phyloP scores from a whole-genome alignment of 75 land plant genomes.

The Picea sitchensis region DNA sequence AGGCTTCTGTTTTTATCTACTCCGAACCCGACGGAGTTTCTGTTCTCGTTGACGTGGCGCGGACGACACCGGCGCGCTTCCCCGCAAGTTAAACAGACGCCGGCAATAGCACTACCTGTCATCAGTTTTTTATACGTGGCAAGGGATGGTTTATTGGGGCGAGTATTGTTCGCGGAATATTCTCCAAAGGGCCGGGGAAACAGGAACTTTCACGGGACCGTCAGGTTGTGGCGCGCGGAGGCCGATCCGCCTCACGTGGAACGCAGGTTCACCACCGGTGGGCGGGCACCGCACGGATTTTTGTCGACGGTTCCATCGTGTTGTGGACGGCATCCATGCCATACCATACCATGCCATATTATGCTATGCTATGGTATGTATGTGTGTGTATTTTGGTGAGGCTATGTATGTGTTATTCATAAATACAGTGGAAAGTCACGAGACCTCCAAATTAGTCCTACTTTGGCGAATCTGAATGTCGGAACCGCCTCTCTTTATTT shows the following conservation, averaged over 20 bases:
- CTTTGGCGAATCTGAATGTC: constrained; percentile 14
- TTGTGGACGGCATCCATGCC: neutral
- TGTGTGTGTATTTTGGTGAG: neutral
- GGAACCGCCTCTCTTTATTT: constrained; percentile 1
- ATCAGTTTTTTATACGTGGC: neutral
- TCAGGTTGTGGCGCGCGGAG: neutral
- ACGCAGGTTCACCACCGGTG: neutral
- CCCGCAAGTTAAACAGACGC: neutral
- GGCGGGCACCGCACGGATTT: neutral
- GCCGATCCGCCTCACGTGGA: neutral
- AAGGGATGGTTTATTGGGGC: neutral
- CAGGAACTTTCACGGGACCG: neutral
- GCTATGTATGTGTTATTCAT: neutral
- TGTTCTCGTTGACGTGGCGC: neutral
- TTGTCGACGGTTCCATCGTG: neutral
- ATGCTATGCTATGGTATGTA: neutral
- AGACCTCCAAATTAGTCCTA: neutral
- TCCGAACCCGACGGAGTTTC: constrained; percentile 1
- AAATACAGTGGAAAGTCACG: neutral
- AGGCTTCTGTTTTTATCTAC: neutral
- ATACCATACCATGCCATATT: neutral
- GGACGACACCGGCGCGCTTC: neutral
- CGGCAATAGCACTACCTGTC: neutral
- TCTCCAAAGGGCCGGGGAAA: neutral
- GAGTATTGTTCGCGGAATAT: neutral